These are phyloP conservation scores for Coleophoma crateriformis DNA, from an alignment of 2,329 filamentous ascomycete species.

Conservation along the genomic window DNA sequence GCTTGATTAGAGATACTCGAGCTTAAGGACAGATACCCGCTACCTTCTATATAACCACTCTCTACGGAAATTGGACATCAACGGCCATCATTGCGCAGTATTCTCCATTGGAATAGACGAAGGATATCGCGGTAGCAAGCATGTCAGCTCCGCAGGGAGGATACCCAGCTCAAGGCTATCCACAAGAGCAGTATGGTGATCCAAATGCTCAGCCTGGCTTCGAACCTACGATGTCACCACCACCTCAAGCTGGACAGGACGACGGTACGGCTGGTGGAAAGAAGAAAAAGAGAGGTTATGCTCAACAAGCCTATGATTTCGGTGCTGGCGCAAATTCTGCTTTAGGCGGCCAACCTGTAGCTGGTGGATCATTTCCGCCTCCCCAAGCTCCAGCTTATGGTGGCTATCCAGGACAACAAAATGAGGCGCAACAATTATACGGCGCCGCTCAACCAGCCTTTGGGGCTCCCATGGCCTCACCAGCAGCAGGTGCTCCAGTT, in stretches of 20 bases:
- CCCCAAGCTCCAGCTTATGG: constrained; percentile 30
- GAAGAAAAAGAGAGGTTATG: constrained; percentile 94
- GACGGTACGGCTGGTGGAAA: constrained; percentile 42
- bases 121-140: constrained; percentile 6
- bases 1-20: background rate
- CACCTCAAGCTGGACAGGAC: constrained; percentile 24
- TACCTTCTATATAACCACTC: too few relatives aligned
- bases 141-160: constrained; percentile 47
- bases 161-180: constrained; percentile 39
- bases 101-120: background rate
- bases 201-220: constrained; percentile 30
- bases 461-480: constrained; percentile 24
- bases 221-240: constrained; percentile 15
- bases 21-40: constrained; percentile 5
- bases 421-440: constrained; percentile 21
- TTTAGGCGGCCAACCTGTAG: constrained; percentile 60
- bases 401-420: constrained; percentile 21
- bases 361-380: constrained; percentile 37
- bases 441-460: constrained; percentile 27
- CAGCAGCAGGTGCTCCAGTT: constrained; percentile 30
- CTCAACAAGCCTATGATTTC: constrained; percentile 91
- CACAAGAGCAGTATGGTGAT: constrained; percentile 40
- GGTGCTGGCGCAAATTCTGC: constrained; percentile 79
- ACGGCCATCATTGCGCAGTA: too few relatives aligned
- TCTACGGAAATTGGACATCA: too few relatives aligned